Conservation (phyloP, 106 monocot genomes). For the Triglochin maritima region DNA sequence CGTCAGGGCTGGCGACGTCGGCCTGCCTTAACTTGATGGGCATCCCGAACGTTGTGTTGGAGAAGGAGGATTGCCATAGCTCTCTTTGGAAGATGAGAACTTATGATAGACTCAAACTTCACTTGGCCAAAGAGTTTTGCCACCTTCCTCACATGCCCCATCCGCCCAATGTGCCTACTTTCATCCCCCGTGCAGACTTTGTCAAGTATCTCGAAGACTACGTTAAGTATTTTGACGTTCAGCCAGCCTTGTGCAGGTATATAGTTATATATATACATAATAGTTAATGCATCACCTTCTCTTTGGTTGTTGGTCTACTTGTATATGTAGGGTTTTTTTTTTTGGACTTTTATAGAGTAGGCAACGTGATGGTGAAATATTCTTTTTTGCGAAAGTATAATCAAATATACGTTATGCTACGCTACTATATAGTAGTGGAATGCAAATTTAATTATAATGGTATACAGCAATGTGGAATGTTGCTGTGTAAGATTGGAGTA, state of each 20-base stretch:
- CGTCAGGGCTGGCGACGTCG: conserved; percentile 23
- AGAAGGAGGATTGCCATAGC: conserved; percentile 17
- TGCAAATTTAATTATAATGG: too few relatives aligned
- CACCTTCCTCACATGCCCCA: conserved; percentile 25
- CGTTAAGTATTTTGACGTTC: conserved; percentile 8
- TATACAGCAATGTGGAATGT: too few relatives aligned
- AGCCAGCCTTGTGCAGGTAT: conserved; percentile 2
- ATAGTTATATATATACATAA: too few relatives aligned
- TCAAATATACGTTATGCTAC: too few relatives aligned
- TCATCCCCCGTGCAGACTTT: conserved; percentile 9
- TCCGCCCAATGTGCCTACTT: conserved; percentile 6
- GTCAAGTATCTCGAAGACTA: conserved; percentile 20
- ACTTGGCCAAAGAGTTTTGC: conserved; percentile 24
- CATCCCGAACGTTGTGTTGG: conserved; percentile 16
- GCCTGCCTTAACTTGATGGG: conserved; percentile 11
- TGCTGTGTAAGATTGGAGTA: too few relatives aligned
- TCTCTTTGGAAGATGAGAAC: conserved; percentile 19
- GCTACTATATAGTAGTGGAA: too few relatives aligned
- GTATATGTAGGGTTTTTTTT: too few relatives aligned
- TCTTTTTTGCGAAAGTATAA: too few relatives aligned
- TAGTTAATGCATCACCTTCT: too few relatives aligned
- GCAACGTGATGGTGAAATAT: too few relatives aligned
- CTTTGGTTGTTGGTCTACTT: too few relatives aligned
- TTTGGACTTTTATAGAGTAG: too few relatives aligned
- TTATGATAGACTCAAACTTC: conserved; percentile 24